phyloP scores from a whole-genome alignment of 192 early-diverging fungal genomes.

The Gamsiella multidivaricata region DNA sequence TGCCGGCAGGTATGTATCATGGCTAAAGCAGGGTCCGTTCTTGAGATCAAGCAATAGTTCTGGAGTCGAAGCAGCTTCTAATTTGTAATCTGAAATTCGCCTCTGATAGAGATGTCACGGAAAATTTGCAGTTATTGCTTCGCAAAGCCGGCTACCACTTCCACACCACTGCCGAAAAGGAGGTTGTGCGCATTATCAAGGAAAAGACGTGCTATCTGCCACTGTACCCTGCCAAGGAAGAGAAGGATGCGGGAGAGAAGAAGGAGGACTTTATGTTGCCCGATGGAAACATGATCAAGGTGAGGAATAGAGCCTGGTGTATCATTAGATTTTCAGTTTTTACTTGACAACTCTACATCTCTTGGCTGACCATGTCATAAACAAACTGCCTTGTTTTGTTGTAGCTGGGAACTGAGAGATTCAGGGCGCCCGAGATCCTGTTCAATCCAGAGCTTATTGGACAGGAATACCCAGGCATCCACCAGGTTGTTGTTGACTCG shows the following conservation, averaged over 20 bases:
- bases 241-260: constrained; percentile 87
- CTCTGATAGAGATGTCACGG: constrained; percentile 84
- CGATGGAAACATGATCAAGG: constrained; percentile 87
- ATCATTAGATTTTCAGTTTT: not conserved
- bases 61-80: no score
- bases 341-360: not conserved
- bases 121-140: constrained; percentile 90
- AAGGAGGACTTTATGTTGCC: constrained; percentile 83
- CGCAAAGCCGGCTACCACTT: constrained; percentile 91
- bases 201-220: constrained; percentile 97
- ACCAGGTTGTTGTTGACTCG: constrained; percentile 92
- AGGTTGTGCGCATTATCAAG: constrained; percentile 95
- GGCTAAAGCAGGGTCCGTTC: not conserved
- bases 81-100: not conserved
- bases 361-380: not conserved
- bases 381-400: not conserved
- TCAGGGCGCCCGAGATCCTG: constrained; percentile 94
- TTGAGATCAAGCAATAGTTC: not conserved
- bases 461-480: constrained; percentile 91
- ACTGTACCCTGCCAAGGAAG: constrained; percentile 88
- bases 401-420: constrained; percentile 89
- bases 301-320: constrained; percentile 26
- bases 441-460: constrained; percentile 96
- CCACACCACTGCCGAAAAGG: constrained; percentile 93
- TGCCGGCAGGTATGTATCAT: constrained; percentile 73